Conservation (phyloP, 1,284 basidiomycete species). For the Apiotrichum domesticum region DNA sequence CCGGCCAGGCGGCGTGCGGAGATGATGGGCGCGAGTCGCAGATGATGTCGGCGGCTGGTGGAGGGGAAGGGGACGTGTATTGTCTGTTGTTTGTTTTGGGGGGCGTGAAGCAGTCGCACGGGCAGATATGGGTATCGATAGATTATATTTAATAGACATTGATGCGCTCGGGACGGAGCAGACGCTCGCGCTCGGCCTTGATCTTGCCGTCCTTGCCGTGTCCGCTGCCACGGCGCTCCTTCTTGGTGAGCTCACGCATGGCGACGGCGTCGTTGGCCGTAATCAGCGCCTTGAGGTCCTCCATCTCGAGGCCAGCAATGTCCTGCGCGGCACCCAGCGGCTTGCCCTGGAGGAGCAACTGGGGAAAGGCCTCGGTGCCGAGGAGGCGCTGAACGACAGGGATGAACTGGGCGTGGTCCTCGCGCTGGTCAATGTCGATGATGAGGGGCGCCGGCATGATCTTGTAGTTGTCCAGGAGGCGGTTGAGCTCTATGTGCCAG, state of each 20-base stretch:
- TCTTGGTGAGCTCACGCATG: slow-evolving; percentile 49
- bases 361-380: slow-evolving; percentile 55
- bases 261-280: slow-evolving; percentile 55
- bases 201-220: neutral
- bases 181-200: slow-evolving; percentile 3
- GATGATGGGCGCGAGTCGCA: no score
- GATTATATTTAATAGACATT: neutral
- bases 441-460: slow-evolving; percentile 63
- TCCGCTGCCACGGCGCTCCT: slow-evolving; percentile 23
- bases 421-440: slow-evolving; percentile 65
- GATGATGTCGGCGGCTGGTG: no score
- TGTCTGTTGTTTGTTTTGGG: no score
- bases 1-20: no score
- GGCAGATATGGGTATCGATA: no score
- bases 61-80: no score
- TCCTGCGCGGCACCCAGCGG: slow-evolving; percentile 56
- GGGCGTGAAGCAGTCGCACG: no score
- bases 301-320: slow-evolving; percentile 52
- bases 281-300: slow-evolving; percentile 54
- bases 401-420: slow-evolving; percentile 51
- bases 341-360: slow-evolving; percentile 64
- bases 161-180: slow-evolving; percentile 9
- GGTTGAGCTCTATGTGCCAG: slow-evolving; percentile 59
- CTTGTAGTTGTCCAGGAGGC: slow-evolving; percentile 56
- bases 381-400: slow-evolving; percentile 58